A percentile compares a stretch with the other conserved stretches of the same genome.
phyloP scores from a whole-genome alignment of 2,329 filamentous ascomycete genomes.

The Trichoderma sp. region DNA sequence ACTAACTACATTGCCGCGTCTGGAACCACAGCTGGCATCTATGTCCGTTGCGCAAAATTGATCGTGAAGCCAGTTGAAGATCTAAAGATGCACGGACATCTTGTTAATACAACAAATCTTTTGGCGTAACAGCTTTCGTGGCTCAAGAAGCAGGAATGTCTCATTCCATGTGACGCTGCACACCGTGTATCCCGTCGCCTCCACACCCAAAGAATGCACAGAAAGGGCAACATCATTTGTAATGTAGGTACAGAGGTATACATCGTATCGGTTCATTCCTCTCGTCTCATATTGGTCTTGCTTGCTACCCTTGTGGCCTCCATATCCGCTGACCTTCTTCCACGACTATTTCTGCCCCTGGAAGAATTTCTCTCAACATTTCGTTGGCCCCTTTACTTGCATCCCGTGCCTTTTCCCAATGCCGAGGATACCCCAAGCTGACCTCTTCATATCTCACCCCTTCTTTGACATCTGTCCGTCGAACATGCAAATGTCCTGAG shows the following conservation, averaged over 20 bases:
- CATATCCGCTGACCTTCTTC: conserved; percentile 2
- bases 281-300: background rate
- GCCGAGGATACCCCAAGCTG: conserved; percentile 8
- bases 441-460: conserved; percentile 14
- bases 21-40: too few species aligned
- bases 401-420: conserved; percentile 8
- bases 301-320: background rate
- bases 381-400: conserved; percentile 4
- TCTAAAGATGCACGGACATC: background rate
- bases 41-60: too few species aligned
- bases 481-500: conserved; percentile 8
- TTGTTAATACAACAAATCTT: background rate
- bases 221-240: background rate
- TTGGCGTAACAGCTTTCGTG: background rate
- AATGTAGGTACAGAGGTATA: background rate
- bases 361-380: conserved; percentile 5
- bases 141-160: background rate
- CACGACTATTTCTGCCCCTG: background rate
- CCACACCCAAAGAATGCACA: background rate
- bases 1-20: too few species aligned
- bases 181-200: background rate
- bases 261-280: background rate
- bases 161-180: background rate
- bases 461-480: conserved; percentile 9
- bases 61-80: background rate